Conservation (phyloP, 1,139 yeast species). For the Candida dubliniensis region DNA sequence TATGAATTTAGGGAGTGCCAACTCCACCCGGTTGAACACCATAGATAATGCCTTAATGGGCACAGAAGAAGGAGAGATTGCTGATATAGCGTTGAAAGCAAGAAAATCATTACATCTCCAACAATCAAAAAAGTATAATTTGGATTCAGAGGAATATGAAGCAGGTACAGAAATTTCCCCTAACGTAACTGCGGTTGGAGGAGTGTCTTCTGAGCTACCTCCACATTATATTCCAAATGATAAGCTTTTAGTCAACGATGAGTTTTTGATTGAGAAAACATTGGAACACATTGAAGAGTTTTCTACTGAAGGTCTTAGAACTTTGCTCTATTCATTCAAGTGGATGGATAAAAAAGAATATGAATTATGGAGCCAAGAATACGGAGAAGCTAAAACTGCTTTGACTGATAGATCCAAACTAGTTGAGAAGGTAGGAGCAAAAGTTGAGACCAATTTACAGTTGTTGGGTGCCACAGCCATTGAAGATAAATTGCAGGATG, state of each 20-base stretch:
- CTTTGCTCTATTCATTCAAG: conserved; percentile 77
- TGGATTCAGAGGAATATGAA: conserved; percentile 20
- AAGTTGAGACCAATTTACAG: conserved; percentile 64
- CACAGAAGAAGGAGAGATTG: conserved; percentile 55
- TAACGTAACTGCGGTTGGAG: neutral
- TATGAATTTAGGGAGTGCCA: conserved; percentile 23
- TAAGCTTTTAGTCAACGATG: conserved; percentile 67
- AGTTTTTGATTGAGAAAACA: conserved; percentile 76
- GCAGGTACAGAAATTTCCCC: neutral
- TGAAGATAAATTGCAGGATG: conserved; percentile 94
- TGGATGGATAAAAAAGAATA: conserved; percentile 66
- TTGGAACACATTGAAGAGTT: conserved; percentile 89
- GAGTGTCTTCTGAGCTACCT: neutral
- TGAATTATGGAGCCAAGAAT: conserved; percentile 63
- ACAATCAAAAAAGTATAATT: conserved; percentile 56
- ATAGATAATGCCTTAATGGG: conserved; percentile 59
- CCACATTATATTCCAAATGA: conserved; percentile 54
- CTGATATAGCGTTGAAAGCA: conserved; percentile 58
- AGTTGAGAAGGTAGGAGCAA: conserved; percentile 72
- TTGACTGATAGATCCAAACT: conserved; percentile 62
- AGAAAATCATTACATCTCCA: conserved; percentile 65
- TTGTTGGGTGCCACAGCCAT: conserved; percentile 93
- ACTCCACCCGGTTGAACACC: conserved; percentile 37
- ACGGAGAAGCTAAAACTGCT: conserved; percentile 76
- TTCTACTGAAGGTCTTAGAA: conserved; percentile 91